Evolutionary conservation across 305 asterid species (phyloP), one percentile per base, ranked within the genome.

Genomic region (Coffea humblotiana): DNA sequence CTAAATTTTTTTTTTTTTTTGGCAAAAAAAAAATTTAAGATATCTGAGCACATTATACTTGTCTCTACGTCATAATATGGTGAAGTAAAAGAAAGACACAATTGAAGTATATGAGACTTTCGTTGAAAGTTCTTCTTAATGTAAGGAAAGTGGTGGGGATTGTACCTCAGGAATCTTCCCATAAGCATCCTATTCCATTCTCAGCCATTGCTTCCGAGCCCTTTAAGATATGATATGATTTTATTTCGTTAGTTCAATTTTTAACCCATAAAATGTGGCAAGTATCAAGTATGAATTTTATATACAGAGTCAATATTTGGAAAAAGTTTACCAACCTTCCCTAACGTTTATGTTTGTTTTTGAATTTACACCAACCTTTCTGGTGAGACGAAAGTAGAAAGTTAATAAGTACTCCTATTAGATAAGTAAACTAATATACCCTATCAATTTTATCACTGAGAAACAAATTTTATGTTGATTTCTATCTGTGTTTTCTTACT

Each of bases 341-440:
- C 56, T 58, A n/a, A 37, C 8, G 6, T 56, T 74, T 56, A 45
- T 11, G 10, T 60, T 75, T 75, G 69, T 75, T 75, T 56, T 60
- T 75, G 78, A 58, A 75, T 75, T 75, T 56, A 58, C 70, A 23
- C 78, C 70, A 10, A 60, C 78, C 70, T 15, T 12, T 1, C 70
- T 75, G 40, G 4, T 23, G 18, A 60, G 2, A 75, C 18, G 14
- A 35, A 18, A 40, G 16, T 9, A 0, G 8, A 23, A 58, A 25
- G 14, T 7, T 48, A n/a, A 25, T 7, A 1, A 10, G 37, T 23
- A 3, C 14, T 71, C 3, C 45, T 43, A 2, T 12, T 71, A 23
- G 35, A 45, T 14, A 15, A 66, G 35, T 35, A 19, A 69, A 61
- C 2, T 61, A n/a, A 0, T 0, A n/a, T 23, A 61, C 11, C 32